phyloP scores from a whole-genome alignment of 768 basidiomycete species.

The Naganishia antarctica region DNA sequence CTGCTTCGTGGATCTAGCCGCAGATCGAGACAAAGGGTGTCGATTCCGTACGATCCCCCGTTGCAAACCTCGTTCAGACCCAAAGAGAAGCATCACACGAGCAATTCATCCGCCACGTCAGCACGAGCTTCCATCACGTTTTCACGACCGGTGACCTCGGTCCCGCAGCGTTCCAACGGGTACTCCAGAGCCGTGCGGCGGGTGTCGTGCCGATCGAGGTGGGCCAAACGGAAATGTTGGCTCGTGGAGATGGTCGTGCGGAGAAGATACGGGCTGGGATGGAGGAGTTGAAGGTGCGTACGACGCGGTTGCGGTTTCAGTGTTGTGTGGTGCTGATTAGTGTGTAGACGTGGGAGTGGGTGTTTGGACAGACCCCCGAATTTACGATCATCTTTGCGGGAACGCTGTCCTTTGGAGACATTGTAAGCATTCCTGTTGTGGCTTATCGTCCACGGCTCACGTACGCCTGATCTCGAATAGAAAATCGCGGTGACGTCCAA shows the following conservation, averaged over 20 bases:
- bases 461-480: too few relatives aligned
- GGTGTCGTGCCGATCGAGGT: conserved; percentile 37
- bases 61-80: conserved; percentile 87
- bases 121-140: conserved; percentile 42
- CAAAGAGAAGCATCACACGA: too few relatives aligned
- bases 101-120: conserved; percentile 64
- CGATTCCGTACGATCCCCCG: conserved; percentile 85
- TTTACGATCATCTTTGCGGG: conserved; percentile 63
- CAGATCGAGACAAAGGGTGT: conserved; percentile 79
- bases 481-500: conserved; percentile 32
- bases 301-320: background rate
- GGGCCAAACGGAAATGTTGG: conserved; percentile 53
- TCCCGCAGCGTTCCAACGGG: background rate
- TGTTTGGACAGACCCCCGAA: conserved; percentile 87
- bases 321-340: background rate
- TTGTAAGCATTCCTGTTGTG: conserved; percentile 51
- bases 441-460: too few relatives aligned
- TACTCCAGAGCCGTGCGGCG: too few relatives aligned
- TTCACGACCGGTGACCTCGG: background rate
- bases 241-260: conserved; percentile 13
- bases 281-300: conserved; percentile 64
- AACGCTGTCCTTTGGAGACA: conserved; percentile 50
- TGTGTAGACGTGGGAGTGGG: conserved; percentile 82
- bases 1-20: conserved; percentile 53
- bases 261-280: conserved; percentile 66